These are phyloP conservation scores for Verticillium longisporum DNA, from an alignment of 2,329 filamentous ascomycete genomes.

Conservation along the genomic window DNA sequence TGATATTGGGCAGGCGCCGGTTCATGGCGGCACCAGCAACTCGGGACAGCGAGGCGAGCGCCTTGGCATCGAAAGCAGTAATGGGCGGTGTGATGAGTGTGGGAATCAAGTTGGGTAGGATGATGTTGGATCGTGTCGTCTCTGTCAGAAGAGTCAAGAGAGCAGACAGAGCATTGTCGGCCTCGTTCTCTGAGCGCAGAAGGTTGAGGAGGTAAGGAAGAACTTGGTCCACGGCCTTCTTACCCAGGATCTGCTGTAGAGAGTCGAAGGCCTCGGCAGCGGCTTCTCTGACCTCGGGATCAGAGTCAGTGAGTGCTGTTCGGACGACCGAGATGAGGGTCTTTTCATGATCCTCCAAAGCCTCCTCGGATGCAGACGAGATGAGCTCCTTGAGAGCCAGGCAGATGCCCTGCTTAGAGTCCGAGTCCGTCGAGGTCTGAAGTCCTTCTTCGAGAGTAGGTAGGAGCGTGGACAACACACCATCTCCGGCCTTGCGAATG, in stretches of 20 bases:
- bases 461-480: constrained; percentile 78
- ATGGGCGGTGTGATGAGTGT: constrained; percentile 88
- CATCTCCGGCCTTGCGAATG: constrained; percentile 93
- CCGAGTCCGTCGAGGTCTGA: constrained; percentile 79
- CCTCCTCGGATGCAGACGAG: constrained; percentile 77
- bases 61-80: constrained; percentile 88
- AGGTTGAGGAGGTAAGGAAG: constrained; percentile 86
- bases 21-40: constrained; percentile 91
- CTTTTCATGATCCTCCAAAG: constrained; percentile 90
- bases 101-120: constrained; percentile 90
- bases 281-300: constrained; percentile 86
- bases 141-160: constrained; percentile 92
- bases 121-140: constrained; percentile 88
- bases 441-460: constrained; percentile 91
- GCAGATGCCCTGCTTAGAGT: constrained; percentile 95
- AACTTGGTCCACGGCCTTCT: constrained; percentile 91
- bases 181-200: constrained; percentile 78
- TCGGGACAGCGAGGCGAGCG: constrained; percentile 84
- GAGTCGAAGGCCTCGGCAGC: constrained; percentile 97
- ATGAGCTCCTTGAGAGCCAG: constrained; percentile 93
- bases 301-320: constrained; percentile 82
- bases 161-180: constrained; percentile 86
- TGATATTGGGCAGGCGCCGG: constrained; percentile 76
- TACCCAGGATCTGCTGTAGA: constrained; percentile 87
- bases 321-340: constrained; percentile 91